Base-by-base conservation (phyloP, 306 rosid genomes). In the Cicer yamashitae region DNA sequence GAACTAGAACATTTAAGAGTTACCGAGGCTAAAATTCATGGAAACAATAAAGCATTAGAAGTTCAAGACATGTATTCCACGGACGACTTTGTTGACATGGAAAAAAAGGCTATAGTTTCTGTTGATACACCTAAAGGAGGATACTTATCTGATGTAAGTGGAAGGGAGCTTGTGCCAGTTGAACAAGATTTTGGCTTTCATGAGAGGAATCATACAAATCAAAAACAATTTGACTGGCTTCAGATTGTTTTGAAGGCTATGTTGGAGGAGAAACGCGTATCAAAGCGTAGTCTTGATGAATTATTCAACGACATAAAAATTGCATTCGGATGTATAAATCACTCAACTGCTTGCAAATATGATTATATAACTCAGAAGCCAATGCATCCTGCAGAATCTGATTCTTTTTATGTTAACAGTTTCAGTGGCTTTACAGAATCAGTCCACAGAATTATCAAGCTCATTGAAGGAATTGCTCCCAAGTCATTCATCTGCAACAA, bases 21-120 rank as follows among this genome's bases (percentile, higher is more conserved):
- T 67, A 77, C 74, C 25, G 90, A 85, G 73, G 82, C 58, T 63
- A 86, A 83, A 62, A 73, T 44, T 68, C 79, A 77, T 15, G 75
- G 34, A 45, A 75, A 80, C 44, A 64, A 45, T 70, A 81, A 70
- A 73, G 69, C 79, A 34, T 59, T 57, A 58, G 83, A 82, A 75
- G 78, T 68, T 78, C 72, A 84, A 14, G 89, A 88, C 58, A 75
- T 83, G 82, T 82, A 82, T 82, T 81, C 81, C 57, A 75, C 81
- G 90, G 88, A 87, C 72, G 91, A 90, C 83, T 84, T 90, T 80
- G 90, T 73, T 56, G 93, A 87, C 79, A 90, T 84, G 97, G 97
- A 92, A 78, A 92, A 88, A 80, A 25, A 84, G 72, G 93, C 96
- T 37, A 85, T 88, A 81, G 91, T 89, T 82, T 86, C 94, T 50